Evolutionary conservation across 371 early-diverging fungal genomes (phyloP).

Genomic region (Thermomucor indicae-seudaticae): DNA sequence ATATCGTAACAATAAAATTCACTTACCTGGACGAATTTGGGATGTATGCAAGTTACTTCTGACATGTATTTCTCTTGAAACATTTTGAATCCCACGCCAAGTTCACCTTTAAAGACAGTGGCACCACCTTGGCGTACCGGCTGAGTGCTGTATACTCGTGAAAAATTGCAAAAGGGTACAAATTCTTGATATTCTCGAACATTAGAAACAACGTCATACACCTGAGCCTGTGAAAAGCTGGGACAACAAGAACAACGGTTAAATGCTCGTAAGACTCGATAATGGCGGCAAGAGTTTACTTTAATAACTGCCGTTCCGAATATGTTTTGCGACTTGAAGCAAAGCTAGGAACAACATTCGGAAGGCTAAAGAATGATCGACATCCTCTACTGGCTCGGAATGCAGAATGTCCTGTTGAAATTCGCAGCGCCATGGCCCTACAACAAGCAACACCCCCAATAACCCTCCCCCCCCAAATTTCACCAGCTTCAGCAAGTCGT

Average conservation of each 20-base stretch:
- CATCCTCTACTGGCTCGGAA: too few relatives aligned
- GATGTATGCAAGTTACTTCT: constrained; percentile 62
- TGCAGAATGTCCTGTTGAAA: too few relatives aligned
- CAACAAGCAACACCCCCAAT: too few relatives aligned
- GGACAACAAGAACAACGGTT: too few relatives aligned
- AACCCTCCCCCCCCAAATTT: too few relatives aligned
- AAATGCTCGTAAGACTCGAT: not conserved
- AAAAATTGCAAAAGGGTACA: constrained; percentile 75
- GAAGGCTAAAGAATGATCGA: constrained; percentile 5
- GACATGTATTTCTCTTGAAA: constrained; percentile 76
- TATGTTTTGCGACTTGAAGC: constrained; percentile 20
- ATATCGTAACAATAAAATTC: not conserved
- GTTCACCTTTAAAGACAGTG: constrained; percentile 59
- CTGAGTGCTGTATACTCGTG: constrained; percentile 47
- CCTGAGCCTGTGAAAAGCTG: constrained; percentile 70
- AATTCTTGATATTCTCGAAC: constrained; percentile 72
- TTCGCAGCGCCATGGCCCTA: too few relatives aligned
- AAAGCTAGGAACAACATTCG: not conserved
- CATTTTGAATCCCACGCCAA: constrained; percentile 72
- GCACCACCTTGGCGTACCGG: constrained; percentile 3
- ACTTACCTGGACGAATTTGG: constrained; percentile 47
- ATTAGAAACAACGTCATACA: constrained; percentile 73
- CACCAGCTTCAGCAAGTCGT: too few relatives aligned
- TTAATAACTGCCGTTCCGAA: constrained; percentile 25
- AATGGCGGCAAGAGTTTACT: constrained; percentile 10